Evolutionary conservation across 257 asterid genomes (phyloP).

Genomic region (Salvia splendens): DNA sequence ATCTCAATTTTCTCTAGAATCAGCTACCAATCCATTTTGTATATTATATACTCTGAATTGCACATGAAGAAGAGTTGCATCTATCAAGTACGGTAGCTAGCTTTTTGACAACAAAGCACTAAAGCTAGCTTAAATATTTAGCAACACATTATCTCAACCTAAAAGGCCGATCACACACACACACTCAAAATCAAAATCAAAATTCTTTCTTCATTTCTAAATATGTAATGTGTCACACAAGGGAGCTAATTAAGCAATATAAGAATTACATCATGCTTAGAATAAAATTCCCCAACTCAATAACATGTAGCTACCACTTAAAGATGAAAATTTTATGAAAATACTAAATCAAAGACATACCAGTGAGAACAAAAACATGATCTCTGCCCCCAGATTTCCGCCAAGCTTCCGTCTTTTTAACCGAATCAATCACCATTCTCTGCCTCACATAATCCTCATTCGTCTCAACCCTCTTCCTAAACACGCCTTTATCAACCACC

Average conservation of each 20-base stretch:
- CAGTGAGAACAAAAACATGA: conserved; percentile 90
- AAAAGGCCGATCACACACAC: conserved; percentile 1
- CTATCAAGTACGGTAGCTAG: conserved; percentile 20
- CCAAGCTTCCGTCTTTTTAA: conserved; percentile 78
- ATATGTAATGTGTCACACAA: neutral
- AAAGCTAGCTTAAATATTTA: too few relatives aligned
- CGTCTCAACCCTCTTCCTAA: conserved; percentile 74
- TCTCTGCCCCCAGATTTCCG: conserved; percentile 87
- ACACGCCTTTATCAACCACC: conserved; percentile 66
- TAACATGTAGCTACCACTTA: neutral
- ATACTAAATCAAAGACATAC: conserved; percentile 34
- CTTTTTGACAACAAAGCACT: neutral
- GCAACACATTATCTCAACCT: neutral
- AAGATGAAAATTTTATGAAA: too few relatives aligned
- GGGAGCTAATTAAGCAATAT: neutral
- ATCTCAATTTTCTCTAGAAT: conserved; percentile 7
- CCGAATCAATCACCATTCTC: conserved; percentile 64
- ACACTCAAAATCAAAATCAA: neutral
- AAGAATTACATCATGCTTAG: neutral
- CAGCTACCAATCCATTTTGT: neutral
- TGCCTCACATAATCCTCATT: conserved; percentile 92
- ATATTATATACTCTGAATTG: neutral
- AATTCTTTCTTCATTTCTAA: neutral
- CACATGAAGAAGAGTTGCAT: neutral
- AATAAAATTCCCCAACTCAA: neutral